Evolutionary conservation across 73 alveolate genomes (phyloP).

Genomic region (Paramecium sexaurelia): DNA sequence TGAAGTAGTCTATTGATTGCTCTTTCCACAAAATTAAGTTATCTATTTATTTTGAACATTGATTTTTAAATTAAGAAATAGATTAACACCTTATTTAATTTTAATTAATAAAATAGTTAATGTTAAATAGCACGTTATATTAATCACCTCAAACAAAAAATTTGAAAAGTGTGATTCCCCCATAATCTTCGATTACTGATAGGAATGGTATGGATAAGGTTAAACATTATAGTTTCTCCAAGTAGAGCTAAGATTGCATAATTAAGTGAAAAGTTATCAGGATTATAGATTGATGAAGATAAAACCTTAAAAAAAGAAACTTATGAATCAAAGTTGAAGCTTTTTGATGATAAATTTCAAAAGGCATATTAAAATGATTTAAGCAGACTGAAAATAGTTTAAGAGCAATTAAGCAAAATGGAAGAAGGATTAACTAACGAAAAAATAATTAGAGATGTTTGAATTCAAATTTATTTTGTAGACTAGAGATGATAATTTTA

Average conservation of each 20-base stretch:
- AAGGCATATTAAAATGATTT: conserved; percentile 15
- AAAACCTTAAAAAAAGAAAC: conserved; percentile 25
- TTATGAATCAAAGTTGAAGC: conserved; percentile 31
- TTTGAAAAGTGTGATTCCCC: background rate
- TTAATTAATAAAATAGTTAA: background rate
- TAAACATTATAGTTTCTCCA: background rate
- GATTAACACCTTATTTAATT: background rate
- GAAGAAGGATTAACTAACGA: conserved; percentile 39
- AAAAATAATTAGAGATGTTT: conserved; percentile 46
- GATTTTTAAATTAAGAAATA: background rate
- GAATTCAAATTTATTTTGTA: background rate
- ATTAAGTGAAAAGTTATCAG: conserved; percentile 41
- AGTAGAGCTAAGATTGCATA: conserved; percentile 53
- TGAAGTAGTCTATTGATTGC: too few relatives aligned
- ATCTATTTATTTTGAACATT: background rate
- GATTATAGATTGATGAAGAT: conserved; percentile 36
- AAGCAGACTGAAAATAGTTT: background rate
- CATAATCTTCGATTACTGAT: conserved; percentile 12
- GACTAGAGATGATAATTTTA: conserved; percentile 16
- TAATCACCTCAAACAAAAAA: conserved; percentile 9
- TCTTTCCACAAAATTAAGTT: background rate
- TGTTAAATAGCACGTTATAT: conserved; percentile 9
- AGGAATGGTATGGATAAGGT: background rate
- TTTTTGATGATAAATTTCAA: conserved; percentile 7
- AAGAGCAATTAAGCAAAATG: conserved; percentile 2